Percentiles rank a stretch among this genome's conserved stretches.
These are phyloP conservation scores for Dothideomycetes sp. DNA, from an alignment of 2,329 filamentous ascomycete genomes.

Conservation along the genomic window DNA sequence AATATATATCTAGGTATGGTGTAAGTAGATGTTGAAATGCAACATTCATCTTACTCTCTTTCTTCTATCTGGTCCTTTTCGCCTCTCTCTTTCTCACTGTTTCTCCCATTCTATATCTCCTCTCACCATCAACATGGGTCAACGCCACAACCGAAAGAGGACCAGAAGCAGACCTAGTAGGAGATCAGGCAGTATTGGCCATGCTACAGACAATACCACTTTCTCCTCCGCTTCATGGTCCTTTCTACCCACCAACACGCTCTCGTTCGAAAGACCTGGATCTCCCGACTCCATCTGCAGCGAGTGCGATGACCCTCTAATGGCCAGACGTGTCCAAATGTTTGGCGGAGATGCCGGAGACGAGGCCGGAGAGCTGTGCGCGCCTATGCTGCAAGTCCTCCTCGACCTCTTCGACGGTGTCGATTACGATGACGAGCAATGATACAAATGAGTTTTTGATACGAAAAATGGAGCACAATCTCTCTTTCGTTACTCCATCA, in stretches of 20 bases:
- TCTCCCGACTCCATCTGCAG: neutral
- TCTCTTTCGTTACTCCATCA: too few relatives aligned
- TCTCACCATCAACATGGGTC: slow-evolving; percentile 21
- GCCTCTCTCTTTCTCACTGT: slow-evolving; percentile 1
- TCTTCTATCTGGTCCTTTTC: neutral
- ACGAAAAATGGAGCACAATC: too few relatives aligned
- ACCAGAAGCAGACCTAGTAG: slow-evolving; percentile 27
- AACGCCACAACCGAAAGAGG: slow-evolving; percentile 33
- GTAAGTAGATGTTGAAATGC: neutral
- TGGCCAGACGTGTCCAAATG: slow-evolving; percentile 25
- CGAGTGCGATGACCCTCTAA: slow-evolving; percentile 1
- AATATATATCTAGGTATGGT: neutral
- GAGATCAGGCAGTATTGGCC: neutral
- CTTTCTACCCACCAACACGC: neutral
- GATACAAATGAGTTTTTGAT: too few relatives aligned
- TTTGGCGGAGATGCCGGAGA: slow-evolving; percentile 30
- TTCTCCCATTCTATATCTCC: neutral
- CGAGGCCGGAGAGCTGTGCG: slow-evolving; percentile 27
- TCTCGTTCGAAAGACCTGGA: neutral
- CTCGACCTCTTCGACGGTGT: slow-evolving; percentile 32
- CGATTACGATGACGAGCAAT: slow-evolving; percentile 26
- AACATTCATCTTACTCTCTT: neutral
- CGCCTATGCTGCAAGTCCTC: slow-evolving; percentile 33
- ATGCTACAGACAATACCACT: slow-evolving; percentile 2
- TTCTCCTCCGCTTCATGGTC: neutral